Evolutionary conservation across 1,139 yeast genomes (phyloP), one percentile per base, ranked within the genome.

Genomic region (Lizanozyma gosingica): DNA sequence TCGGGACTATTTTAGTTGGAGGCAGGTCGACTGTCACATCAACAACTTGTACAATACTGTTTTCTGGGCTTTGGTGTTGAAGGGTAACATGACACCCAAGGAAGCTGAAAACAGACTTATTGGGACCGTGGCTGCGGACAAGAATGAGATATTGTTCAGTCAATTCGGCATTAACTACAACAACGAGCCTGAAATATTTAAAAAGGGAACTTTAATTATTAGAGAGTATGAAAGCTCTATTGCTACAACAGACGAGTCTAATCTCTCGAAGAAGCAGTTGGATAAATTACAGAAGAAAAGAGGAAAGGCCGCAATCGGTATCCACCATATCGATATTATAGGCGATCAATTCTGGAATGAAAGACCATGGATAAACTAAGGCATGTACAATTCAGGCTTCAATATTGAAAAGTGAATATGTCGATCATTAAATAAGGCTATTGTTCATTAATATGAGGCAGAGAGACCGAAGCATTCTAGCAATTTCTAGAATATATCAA

Each of bases 21-120:
- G 99, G 50, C 97, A 87, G 56, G 98, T 83, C 1, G 99, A 92
- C 56, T 92, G 98, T 43, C 98, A 92, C 60, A 92, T 92, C 42
- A 92, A 92, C 57, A 92, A 92, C 56, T 63, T 94, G 46, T 94
- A 90, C 66, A 92, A 92, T 55, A 94, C 99, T 0, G 68, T 88
- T 1, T 94, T 92, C 56, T 92, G 99, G 99, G 71, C 79, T 4
- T 67, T 94, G 51, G 94, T 92, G 0, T 58, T 67, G 27, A 67
- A 73, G 45, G 92, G 94, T n/a, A 79, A 78, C 0, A 45, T 83
- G 59, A 73, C 83, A 0, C 80, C 94, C 0, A 75, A 77, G 44
- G 90, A 85, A 35, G 92, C 97, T 0, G 96, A 92, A 51, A 71
- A 78, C 40, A 65, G 63, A 48, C 67, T 90, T 18, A 71, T 73